A percentile compares a stretch with the other conserved stretches of the same genome.
Evolutionary conservation across 1,284 basidiomycete species (phyloP).

Genomic region (Phellopilus nigrolimitatus): DNA sequence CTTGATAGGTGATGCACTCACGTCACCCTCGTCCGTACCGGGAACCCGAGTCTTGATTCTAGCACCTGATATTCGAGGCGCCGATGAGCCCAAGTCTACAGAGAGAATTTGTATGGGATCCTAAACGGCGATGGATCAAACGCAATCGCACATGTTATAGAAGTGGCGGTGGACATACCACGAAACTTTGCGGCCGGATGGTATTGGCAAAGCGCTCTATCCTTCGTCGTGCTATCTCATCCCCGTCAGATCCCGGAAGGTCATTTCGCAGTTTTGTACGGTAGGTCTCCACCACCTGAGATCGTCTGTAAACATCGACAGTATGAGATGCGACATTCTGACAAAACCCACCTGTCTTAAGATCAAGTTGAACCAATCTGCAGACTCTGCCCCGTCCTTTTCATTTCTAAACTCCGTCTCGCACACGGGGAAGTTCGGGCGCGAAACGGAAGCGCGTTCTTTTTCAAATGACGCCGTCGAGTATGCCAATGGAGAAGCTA

Average conservation of each 20-base stretch:
- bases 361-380: slow-evolving; percentile 73
- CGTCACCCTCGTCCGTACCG: slow-evolving; percentile 1
- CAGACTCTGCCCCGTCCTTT: slow-evolving; percentile 43
- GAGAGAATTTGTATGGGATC: slow-evolving; percentile 73
- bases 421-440: slow-evolving; percentile 24
- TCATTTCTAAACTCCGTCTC: slow-evolving; percentile 1
- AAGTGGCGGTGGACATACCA: slow-evolving; percentile 41
- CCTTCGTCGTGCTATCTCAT: slow-evolving; percentile 63
- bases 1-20: slow-evolving; percentile 31
- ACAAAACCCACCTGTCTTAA: slow-evolving; percentile 50
- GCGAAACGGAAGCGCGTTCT: slow-evolving; percentile 20
- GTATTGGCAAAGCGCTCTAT: slow-evolving; percentile 70
- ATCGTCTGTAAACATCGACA: slow-evolving; percentile 2
- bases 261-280: slow-evolving; percentile 65
- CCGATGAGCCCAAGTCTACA: slow-evolving; percentile 65
- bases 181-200: slow-evolving; percentile 59
- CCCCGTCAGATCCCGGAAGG: slow-evolving; percentile 56
- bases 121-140: slow-evolving; percentile 33
- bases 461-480: slow-evolving; percentile 11
- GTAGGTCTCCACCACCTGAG: slow-evolving; percentile 65
- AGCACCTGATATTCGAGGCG: slow-evolving; percentile 60
- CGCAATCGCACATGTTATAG: slow-evolving; percentile 7
- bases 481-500: slow-evolving; percentile 26
- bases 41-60: slow-evolving; percentile 34
- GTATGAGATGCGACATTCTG: background rate